These are phyloP conservation scores for Coniochaeta hoffmannii DNA, from an alignment of 2,329 filamentous ascomycete species.

Conservation along the genomic window DNA sequence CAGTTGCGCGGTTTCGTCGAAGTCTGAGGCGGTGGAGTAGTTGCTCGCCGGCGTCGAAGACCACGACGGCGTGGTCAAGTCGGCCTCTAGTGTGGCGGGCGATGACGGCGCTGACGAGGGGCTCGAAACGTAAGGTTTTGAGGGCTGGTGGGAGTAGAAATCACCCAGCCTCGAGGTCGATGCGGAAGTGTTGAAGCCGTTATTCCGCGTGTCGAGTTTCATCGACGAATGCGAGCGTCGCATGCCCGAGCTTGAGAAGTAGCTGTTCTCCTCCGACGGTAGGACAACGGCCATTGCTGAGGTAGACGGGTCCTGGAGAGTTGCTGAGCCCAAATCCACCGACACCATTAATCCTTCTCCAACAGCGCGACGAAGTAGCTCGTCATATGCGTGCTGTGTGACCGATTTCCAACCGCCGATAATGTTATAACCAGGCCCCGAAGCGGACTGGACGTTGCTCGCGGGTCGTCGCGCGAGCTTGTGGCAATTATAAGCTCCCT, in stretches of 20 bases:
- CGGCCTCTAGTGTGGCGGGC: constrained; percentile 41
- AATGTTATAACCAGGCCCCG: background rate
- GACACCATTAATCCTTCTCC: constrained; percentile 21
- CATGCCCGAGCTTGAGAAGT: constrained; percentile 43
- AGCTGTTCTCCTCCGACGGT: constrained; percentile 47
- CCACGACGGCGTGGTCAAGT: constrained; percentile 49
- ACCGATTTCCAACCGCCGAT: background rate
- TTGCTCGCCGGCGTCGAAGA: constrained; percentile 56
- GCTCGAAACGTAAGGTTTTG: constrained; percentile 37
- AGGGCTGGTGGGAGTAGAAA: constrained; percentile 33
- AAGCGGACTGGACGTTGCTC: background rate
- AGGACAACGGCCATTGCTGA: constrained; percentile 48
- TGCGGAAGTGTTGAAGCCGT: constrained; percentile 35
- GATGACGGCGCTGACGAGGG: constrained; percentile 50
- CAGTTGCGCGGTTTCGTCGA: constrained; percentile 35
- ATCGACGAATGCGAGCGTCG: constrained; percentile 55
- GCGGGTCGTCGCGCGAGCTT: background rate
- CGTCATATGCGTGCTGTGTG: constrained; percentile 16
- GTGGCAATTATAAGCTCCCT: background rate
- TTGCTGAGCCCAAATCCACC: constrained; percentile 15
- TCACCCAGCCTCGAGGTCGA: constrained; percentile 39
- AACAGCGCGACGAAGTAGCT: constrained; percentile 7
- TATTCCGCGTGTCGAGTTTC: constrained; percentile 30
- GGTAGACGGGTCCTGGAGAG: constrained; percentile 11
- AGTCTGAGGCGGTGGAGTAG: constrained; percentile 48